A percentile compares a stretch with the other conserved stretches of the same genome.
These are phyloP conservation scores for Backusella australiensis DNA, from an alignment of 192 early-diverging fungal species.

Conservation along the genomic window DNA sequence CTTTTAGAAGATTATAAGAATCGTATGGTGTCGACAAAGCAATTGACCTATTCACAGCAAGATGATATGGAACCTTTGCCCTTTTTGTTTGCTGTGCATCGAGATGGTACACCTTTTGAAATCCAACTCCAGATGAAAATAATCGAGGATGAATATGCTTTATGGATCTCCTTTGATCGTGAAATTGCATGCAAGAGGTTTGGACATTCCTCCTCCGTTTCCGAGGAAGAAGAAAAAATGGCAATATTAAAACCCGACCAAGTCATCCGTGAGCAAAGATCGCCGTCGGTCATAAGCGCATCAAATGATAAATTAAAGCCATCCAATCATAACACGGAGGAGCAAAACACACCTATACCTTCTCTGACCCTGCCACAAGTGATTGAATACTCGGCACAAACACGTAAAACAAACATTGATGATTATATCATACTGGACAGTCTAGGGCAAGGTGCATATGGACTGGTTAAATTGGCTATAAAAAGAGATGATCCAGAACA, in stretches of 20 bases:
- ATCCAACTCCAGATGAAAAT: conserved; percentile 58
- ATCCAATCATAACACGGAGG: background rate
- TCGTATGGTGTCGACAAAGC: background rate
- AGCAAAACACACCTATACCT: background rate
- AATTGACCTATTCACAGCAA: conserved; percentile 14
- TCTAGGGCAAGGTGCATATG: conserved; percentile 74
- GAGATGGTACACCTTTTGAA: conserved; percentile 58
- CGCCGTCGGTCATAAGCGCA: background rate
- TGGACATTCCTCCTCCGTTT: conserved; percentile 15
- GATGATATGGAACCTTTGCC: conserved; percentile 12
- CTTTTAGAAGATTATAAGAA: background rate
- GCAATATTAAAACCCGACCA: background rate
- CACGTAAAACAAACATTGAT: conserved; percentile 39
- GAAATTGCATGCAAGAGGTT: conserved; percentile 35
- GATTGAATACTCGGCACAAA: conserved; percentile 46
- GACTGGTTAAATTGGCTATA: conserved; percentile 60
- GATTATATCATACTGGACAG: conserved; percentile 60
- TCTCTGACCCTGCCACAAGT: background rate
- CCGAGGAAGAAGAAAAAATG: background rate
- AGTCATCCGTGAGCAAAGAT: background rate
- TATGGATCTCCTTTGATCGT: conserved; percentile 68
- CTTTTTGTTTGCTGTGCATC: conserved; percentile 53
- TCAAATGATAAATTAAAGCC: background rate
- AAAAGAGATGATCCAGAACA: conserved; percentile 45
- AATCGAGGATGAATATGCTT: conserved; percentile 48